Evolutionary conservation across 169 alveolate species (phyloP), one percentile per base, ranked within the genome.

Genomic region (Plasmodium gallinaceum): DNA sequence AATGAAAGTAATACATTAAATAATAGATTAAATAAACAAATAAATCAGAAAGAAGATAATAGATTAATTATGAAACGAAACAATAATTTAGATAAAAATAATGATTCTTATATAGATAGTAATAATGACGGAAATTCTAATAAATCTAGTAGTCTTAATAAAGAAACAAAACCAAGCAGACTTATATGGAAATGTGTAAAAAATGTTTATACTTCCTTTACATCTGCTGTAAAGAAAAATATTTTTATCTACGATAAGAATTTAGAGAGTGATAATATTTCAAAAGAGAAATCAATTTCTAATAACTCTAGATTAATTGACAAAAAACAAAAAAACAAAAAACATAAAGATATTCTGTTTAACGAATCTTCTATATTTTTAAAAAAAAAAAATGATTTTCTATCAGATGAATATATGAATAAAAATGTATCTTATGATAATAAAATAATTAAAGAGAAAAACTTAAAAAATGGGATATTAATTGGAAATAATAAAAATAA

Each of bases 161-260:
- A 42, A 0, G 39, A 52, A 16, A 64, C 46, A 7, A 58, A 62
- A 0, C 8, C 7, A 12, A 37, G 60, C 1, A 78, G 89, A n/a
- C 48, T 65, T 18, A 16, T 78, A 7, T 78, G 89, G 89, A 78
- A 5, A 10, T 78, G 76, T 46, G 58, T 78, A 39, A 78, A 78
- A 69, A 65, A 45, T 46, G 51, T 78, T 6, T 78, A 58, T 24
- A 64, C 89, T 7, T 78, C 89, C 39, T 18, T 78, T 37, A 54
- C 78, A 8, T 26, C 89, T 3, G 89, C 32, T 14, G 89, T 78
- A 42, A 78, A 57, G 12, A 78, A 78, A 46, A 78, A 78, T n/a
- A 78, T 78, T 46, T 78, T 78, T 46, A 46, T 66, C 3, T 5
- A 22, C 51, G 88, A 75, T 24, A 54, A 54, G 22, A 10, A 2